A percentile compares a stretch with the other conserved stretches of the same genome.
These are phyloP conservation scores for Sesbania bispinosa DNA, from an alignment of 306 rosid species.

Conservation along the genomic window DNA sequence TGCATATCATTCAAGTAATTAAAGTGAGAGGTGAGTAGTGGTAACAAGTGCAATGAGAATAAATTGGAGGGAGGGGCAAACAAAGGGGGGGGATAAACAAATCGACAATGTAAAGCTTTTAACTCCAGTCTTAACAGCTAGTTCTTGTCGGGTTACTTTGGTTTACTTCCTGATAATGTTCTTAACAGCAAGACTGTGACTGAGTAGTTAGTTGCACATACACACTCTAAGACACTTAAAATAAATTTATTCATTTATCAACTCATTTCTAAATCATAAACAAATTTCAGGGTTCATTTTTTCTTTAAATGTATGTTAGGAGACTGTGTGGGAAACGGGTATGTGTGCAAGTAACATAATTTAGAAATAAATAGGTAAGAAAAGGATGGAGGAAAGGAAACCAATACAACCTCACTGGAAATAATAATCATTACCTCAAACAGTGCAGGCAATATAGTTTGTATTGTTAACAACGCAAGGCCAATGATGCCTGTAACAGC, in stretches of 20 bases:
- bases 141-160: neutral
- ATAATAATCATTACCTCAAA: constrained; percentile 57
- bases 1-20: constrained; percentile 32
- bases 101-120: neutral
- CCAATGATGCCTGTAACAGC: constrained; percentile 85
- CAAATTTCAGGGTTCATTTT: neutral
- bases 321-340: neutral
- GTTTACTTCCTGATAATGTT: neutral
- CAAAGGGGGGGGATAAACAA: neutral
- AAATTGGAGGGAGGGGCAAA: neutral
- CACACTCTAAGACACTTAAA: neutral
- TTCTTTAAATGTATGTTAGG: neutral
- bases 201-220: neutral
- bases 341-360: neutral
- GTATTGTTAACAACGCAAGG: constrained; percentile 76
- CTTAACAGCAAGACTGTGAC: neutral
- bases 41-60: neutral
- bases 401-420: neutral
- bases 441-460: constrained; percentile 65
- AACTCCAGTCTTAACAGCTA: neutral
- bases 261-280: neutral
- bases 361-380: neutral
- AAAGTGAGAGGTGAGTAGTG: neutral
- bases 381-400: neutral
- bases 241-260: neutral